Conservation (phyloP, 495 filamentous ascomycete genomes). For the Neurospora sp. region DNA sequence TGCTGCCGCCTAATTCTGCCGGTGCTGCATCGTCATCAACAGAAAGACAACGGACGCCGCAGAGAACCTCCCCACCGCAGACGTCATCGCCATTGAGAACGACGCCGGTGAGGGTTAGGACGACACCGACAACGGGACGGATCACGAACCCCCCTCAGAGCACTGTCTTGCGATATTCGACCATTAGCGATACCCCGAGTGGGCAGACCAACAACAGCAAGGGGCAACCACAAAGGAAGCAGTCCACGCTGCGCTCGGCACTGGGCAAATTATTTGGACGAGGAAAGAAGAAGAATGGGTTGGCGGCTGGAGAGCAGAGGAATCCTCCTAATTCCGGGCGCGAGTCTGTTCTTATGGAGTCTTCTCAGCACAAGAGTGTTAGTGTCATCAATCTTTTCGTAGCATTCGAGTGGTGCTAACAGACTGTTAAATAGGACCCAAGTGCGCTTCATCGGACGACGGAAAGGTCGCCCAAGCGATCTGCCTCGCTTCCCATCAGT, state of each 20-base stretch:
- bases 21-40: slow-evolving; percentile 15
- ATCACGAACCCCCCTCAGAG: slow-evolving; percentile 26
- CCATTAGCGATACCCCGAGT: slow-evolving; percentile 27
- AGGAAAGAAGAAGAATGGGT: slow-evolving; percentile 31
- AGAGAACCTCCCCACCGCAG: slow-evolving; percentile 6
- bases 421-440: slow-evolving; percentile 29
- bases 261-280: slow-evolving; percentile 42
- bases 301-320: slow-evolving; percentile 13
- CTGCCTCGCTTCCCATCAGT: slow-evolving; percentile 42
- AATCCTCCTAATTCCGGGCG: slow-evolving; percentile 7
- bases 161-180: slow-evolving; percentile 27
- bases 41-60: slow-evolving; percentile 15
- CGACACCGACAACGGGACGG: slow-evolving; percentile 13
- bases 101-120: slow-evolving; percentile 12
- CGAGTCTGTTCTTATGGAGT: slow-evolving; percentile 9
- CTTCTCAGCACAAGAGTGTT: slow-evolving; percentile 35
- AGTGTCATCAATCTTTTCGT: slow-evolving; percentile 12
- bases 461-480: slow-evolving; percentile 33
- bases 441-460: slow-evolving; percentile 21
- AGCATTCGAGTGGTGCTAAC: slow-evolving; percentile 7
- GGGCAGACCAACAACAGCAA: slow-evolving; percentile 21
- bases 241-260: slow-evolving; percentile 37
- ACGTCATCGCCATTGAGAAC: slow-evolving; percentile 6
- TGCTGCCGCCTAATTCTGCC: slow-evolving; percentile 8
- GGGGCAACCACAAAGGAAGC: slow-evolving; percentile 36